Conservation (phyloP, 768 basidiomycete genomes). For the Podaxis rugospora region DNA sequence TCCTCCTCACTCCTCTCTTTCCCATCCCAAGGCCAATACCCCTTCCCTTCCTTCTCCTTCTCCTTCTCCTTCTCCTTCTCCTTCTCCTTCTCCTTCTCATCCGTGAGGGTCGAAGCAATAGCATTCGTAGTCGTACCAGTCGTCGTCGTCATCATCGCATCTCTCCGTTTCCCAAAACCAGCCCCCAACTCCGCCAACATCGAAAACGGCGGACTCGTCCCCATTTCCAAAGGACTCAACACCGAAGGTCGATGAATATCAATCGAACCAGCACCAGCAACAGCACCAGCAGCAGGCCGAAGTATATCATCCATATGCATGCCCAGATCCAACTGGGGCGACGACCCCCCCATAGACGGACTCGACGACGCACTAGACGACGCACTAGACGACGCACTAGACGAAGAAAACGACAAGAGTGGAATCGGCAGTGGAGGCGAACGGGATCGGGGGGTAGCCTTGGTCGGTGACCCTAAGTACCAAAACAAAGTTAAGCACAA, state of each 20-base stretch:
- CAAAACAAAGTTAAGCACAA: background rate
- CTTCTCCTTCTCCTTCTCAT: background rate
- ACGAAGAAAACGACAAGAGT: background rate
- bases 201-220: constrained; percentile 29
- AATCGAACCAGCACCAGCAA: background rate
- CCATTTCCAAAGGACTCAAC: constrained; percentile 17
- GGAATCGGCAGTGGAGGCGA: background rate
- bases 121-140: background rate
- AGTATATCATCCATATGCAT: too few species aligned
- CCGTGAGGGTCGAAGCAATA: background rate
- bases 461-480: background rate
- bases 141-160: background rate
- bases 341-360: background rate
- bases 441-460: background rate
- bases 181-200: constrained; percentile 16
- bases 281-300: too few species aligned
- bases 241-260: constrained; percentile 7
- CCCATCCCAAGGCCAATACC: constrained; percentile 19
- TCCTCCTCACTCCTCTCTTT: constrained; percentile 2
- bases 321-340: background rate
- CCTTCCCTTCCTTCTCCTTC: background rate
- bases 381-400: background rate
- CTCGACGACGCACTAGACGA: background rate
- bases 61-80: background rate
- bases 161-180: background rate